Conservation (phyloP, 805 yeast species). For the Yarrowia divulgata region DNA sequence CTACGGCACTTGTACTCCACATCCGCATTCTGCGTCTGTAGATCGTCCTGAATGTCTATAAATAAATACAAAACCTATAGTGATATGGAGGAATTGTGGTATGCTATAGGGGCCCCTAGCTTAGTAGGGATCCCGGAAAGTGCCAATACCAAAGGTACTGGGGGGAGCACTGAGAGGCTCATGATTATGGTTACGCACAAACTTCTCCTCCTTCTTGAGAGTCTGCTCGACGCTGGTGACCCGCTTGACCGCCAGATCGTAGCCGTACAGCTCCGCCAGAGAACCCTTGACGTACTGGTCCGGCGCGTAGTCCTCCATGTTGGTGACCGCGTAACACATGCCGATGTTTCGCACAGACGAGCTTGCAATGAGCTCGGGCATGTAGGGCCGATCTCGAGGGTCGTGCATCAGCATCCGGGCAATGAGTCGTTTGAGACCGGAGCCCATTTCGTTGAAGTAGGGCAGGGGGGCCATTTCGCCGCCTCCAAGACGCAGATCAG, state of each 20-base stretch:
- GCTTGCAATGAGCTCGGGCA: slow-evolving; percentile 41
- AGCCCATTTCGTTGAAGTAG: slow-evolving; percentile 44
- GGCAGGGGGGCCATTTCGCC: slow-evolving; percentile 42
- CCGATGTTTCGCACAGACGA: slow-evolving; percentile 42
- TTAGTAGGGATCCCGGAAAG: slow-evolving; percentile 37
- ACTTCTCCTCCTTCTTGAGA: slow-evolving; percentile 29
- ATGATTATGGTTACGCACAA: slow-evolving; percentile 36
- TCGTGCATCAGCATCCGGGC: slow-evolving; percentile 44
- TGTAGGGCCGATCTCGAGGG: slow-evolving; percentile 41
- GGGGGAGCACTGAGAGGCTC: slow-evolving; percentile 34
- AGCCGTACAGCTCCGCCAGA: slow-evolving; percentile 32
- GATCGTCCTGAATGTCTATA: slow-evolving; percentile 17
- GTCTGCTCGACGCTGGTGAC: slow-evolving; percentile 22
- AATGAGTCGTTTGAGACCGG: slow-evolving; percentile 42
- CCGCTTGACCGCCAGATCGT: slow-evolving; percentile 24
- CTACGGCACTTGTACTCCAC: too few relatives aligned
- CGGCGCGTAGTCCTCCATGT: slow-evolving; percentile 39
- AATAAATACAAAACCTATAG: slow-evolving; percentile 31
- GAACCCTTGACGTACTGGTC: slow-evolving; percentile 38
- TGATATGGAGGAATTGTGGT: slow-evolving; percentile 16
- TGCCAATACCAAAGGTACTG: slow-evolving; percentile 37
- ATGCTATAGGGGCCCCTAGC: neutral
- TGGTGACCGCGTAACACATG: slow-evolving; percentile 42
- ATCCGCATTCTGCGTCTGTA: too few relatives aligned
- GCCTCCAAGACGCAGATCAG: slow-evolving; percentile 31